Percentiles rank a stretch among this genome's conserved stretches.
phyloP scores from a whole-genome alignment of 495 filamentous ascomycete genomes.

The Hypoxylon trugodes region DNA sequence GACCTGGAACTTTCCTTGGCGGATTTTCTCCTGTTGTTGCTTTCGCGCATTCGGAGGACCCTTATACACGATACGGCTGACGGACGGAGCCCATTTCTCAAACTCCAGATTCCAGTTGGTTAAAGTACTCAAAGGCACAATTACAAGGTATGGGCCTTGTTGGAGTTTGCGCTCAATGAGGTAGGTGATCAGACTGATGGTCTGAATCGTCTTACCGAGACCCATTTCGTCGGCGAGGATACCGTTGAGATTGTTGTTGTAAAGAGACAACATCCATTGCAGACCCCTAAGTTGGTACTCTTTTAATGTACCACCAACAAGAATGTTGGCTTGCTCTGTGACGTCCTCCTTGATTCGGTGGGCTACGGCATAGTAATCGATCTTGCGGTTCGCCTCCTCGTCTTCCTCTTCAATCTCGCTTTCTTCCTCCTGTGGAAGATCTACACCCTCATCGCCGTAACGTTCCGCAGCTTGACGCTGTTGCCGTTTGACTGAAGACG shows the following conservation, averaged over 20 bases:
- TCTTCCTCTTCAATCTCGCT: conserved; percentile 70
- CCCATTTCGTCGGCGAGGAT: conserved; percentile 99
- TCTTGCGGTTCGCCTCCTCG: conserved; percentile 75
- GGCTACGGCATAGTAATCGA: conserved; percentile 98
- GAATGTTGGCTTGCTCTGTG: conserved; percentile 77
- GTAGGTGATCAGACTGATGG: conserved; percentile 95
- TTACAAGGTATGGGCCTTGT: conserved; percentile 92
- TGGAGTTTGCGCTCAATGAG: conserved; percentile 96
- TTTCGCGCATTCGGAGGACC: conserved; percentile 90
- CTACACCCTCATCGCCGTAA: conserved; percentile 73
- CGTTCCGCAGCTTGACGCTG: conserved; percentile 82
- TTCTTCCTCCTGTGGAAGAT: conserved; percentile 65
- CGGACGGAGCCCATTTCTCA: conserved; percentile 95
- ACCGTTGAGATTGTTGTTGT: conserved; percentile 99
- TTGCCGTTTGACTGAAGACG: conserved; percentile 88
- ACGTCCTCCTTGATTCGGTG: conserved; percentile 95
- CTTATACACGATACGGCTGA: conserved; percentile 92
- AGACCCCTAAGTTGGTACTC: conserved; percentile 98
- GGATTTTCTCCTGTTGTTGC: conserved; percentile 90
- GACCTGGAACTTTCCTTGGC: conserved; percentile 94
- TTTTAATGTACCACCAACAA: conserved; percentile 91
- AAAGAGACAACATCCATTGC: conserved; percentile 99
- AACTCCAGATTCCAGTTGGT: conserved; percentile 99
- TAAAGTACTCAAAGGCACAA: conserved; percentile 93
- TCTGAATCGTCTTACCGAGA: conserved; percentile 99